These are phyloP conservation scores for Camillea tinctor DNA, from an alignment of 2,329 filamentous ascomycete genomes.

Conservation along the genomic window DNA sequence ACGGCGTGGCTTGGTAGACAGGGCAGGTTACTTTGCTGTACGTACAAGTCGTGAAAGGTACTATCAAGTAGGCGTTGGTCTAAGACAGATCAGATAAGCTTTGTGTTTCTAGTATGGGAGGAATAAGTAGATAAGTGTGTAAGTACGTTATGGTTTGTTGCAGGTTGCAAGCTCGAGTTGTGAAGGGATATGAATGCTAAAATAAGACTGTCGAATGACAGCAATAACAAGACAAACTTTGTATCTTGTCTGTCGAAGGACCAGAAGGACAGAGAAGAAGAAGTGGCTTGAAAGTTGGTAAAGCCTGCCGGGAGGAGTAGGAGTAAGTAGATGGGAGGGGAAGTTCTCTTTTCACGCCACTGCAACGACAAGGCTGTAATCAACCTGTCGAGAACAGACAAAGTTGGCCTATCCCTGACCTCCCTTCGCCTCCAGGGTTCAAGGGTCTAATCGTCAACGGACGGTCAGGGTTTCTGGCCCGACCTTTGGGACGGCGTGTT, in stretches of 20 bases:
- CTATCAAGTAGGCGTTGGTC: slow-evolving; percentile 19
- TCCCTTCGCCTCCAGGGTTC: slow-evolving; percentile 24
- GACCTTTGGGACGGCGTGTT: slow-evolving; percentile 29
- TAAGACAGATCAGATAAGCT: slow-evolving; percentile 11
- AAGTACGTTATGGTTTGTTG: slow-evolving; percentile 6
- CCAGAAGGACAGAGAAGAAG: slow-evolving; percentile 12
- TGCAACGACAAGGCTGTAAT: slow-evolving; percentile 33
- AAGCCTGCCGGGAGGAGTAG: slow-evolving; percentile 25
- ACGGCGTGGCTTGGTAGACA: slow-evolving; percentile 5
- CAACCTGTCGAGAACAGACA: slow-evolving; percentile 26
- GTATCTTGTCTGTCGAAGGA: slow-evolving; percentile 7
- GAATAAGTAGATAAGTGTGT: not conserved
- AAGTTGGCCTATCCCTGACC: slow-evolving; percentile 27
- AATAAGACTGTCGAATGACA: slow-evolving; percentile 1
- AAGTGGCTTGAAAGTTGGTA: slow-evolving; percentile 27
- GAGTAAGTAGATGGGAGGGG: slow-evolving; percentile 22
- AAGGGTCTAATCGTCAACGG: slow-evolving; percentile 20
- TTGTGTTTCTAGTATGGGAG: slow-evolving; percentile 8
- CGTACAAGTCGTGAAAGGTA: slow-evolving; percentile 4
- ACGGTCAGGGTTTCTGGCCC: slow-evolving; percentile 27
- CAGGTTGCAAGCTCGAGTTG: not conserved
- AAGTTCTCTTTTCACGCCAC: slow-evolving; percentile 30
- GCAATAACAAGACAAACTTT: slow-evolving; percentile 13
- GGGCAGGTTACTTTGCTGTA: slow-evolving; percentile 6
- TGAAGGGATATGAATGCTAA: not conserved